Percentiles rank a stretch among this genome's conserved stretches.
These are phyloP conservation scores for Magnusiomyces ingens DNA, from an alignment of 1,139 yeast species.

Conservation along the genomic window DNA sequence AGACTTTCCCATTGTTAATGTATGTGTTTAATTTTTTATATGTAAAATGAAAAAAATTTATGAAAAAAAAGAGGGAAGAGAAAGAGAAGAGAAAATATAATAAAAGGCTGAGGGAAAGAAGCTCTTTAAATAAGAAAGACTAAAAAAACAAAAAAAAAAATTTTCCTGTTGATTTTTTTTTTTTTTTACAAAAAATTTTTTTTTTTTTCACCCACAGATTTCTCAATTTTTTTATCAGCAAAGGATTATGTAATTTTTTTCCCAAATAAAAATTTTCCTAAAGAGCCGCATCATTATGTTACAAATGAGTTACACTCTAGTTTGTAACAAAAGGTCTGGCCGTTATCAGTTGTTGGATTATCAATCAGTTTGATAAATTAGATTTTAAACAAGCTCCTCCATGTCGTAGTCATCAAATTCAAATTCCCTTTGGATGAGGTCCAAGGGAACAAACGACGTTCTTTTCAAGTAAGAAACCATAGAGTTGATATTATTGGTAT, in stretches of 20 bases:
- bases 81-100: not conserved
- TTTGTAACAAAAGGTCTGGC: not conserved
- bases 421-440: slow-evolving; percentile 24
- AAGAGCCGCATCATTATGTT: not conserved
- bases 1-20: slow-evolving; percentile 17
- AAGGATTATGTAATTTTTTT: slow-evolving; percentile 1
- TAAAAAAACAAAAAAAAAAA: slow-evolving; percentile 8
- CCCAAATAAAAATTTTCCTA: not conserved
- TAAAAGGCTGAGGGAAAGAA: slow-evolving; percentile 3
- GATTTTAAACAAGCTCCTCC: slow-evolving; percentile 5
- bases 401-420: slow-evolving; percentile 27
- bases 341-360: not conserved
- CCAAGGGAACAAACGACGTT: slow-evolving; percentile 20
- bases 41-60: slow-evolving; percentile 1
- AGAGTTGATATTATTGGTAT: slow-evolving; percentile 29
- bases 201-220: not conserved
- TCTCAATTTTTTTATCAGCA: not conserved
- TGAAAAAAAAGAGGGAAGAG: not conserved
- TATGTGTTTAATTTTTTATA: slow-evolving; percentile 1
- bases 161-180: not conserved
- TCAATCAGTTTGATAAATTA: not conserved
- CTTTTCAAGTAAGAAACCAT: slow-evolving; percentile 24
- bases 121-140: not conserved
- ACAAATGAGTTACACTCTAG: not conserved
- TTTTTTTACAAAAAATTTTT: not conserved